A percentile compares a stretch with the other conserved stretches of the same genome.
Evolutionary conservation across 129 eudicot species (phyloP).

Genomic region (Lactuca saligna): DNA sequence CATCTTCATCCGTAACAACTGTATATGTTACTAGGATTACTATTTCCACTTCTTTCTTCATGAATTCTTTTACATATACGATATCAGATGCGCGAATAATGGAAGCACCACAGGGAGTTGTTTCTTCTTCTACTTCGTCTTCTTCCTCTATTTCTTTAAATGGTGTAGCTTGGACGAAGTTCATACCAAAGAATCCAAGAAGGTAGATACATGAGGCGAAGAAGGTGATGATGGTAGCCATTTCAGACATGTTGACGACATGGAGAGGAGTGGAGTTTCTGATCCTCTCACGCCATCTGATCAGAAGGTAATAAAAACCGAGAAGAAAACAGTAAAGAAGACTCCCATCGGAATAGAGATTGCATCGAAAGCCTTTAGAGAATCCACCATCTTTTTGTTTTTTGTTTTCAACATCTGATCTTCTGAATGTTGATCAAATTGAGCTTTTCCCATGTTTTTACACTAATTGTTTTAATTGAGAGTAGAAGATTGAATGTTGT

Average conservation of each 20-base stretch:
- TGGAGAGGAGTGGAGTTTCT: slow-evolving; percentile 41
- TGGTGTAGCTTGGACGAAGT: slow-evolving; percentile 38
- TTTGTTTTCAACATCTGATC: not conserved
- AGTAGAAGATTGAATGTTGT: not conserved
- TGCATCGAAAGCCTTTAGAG: slow-evolving; percentile 5
- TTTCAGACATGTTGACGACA: slow-evolving; percentile 33
- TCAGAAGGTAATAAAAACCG: slow-evolving; percentile 44
- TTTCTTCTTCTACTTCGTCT: not conserved
- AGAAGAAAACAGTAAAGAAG: slow-evolving; percentile 51
- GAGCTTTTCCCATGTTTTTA: not conserved
- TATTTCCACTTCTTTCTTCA: too few species aligned
- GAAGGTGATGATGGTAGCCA: slow-evolving; percentile 33
- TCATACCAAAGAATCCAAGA: not conserved
- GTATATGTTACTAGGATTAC: too few species aligned
- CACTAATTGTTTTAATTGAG: not conserved
- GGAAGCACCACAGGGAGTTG: not conserved
- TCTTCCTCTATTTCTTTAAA: slow-evolving; percentile 7
- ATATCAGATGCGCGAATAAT: too few species aligned
- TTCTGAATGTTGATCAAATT: not conserved
- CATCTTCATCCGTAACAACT: too few species aligned
- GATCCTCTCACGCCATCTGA: slow-evolving; percentile 44
- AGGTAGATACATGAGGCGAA: slow-evolving; percentile 38
- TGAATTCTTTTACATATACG: too few species aligned
- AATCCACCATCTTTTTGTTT: not conserved
- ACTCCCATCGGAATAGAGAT: slow-evolving; percentile 10